These are phyloP conservation scores for Puccinia triticina DNA, from an alignment of 1,284 basidiomycete species.

Conservation along the genomic window DNA sequence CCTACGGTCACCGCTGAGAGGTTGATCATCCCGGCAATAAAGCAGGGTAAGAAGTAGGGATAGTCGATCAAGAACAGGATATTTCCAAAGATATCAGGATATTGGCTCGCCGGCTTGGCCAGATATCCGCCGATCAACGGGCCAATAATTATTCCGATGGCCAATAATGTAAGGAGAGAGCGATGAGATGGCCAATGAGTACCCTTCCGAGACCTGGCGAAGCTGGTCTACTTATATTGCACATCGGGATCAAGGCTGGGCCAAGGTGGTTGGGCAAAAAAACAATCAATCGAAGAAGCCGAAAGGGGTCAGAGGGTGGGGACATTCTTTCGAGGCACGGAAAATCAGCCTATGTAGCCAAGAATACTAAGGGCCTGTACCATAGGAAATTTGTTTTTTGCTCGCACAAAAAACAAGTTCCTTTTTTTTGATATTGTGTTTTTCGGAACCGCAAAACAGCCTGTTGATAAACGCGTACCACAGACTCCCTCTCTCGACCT, in stretches of 20 bases:
- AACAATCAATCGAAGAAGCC: background rate
- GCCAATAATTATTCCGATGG: slow-evolving; percentile 37
- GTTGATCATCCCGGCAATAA: slow-evolving; percentile 38
- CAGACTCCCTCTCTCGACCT: no score
- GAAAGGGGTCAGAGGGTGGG: background rate
- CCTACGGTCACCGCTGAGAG: slow-evolving; percentile 28
- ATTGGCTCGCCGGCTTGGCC: slow-evolving; percentile 40
- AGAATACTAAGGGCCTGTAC: no score
- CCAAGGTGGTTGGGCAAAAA: background rate
- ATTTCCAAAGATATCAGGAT: slow-evolving; percentile 31
- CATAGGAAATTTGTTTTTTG: no score
- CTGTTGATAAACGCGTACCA: no score
- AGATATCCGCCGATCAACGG: slow-evolving; percentile 49
- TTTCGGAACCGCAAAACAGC: no score
- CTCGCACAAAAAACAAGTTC: no score
- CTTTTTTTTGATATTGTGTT: no score
- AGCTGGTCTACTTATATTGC: background rate
- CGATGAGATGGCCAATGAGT: background rate
- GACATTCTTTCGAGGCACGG: no score
- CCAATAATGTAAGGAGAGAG: slow-evolving; percentile 13
- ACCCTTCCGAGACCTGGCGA: background rate
- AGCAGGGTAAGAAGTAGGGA: slow-evolving; percentile 51
- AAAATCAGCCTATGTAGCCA: background rate
- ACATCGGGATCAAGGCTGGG: slow-evolving; percentile 16
- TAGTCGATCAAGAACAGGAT: slow-evolving; percentile 19